Base-by-base conservation (phyloP, 2,329 filamentous ascomycete genomes). In the Hymenoscyphus linearis region DNA sequence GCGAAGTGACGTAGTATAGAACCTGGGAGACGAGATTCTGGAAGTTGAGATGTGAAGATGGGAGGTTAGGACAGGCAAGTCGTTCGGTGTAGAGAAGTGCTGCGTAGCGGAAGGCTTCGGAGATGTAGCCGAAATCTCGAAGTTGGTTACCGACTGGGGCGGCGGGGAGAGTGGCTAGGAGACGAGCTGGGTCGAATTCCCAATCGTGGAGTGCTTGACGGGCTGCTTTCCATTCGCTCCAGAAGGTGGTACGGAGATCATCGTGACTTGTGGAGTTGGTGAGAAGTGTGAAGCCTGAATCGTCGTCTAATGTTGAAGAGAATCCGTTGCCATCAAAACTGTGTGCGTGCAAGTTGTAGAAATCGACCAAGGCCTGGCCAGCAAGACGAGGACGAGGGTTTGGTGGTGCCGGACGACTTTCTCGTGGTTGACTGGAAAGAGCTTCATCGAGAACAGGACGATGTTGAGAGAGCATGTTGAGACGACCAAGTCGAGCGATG, bases 61-160 rank as follows among this genome's bases (percentile, higher is more conserved):
- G 85, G 2, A 90, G 78, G 60, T 84, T 82, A 0, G 92, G 93
- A 66, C 88, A 86, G 1, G 90, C 91, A 26, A 97, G 84, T 4
- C 93, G 89, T 77, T 96, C 91, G 10, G 89, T 93, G 77, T 96
- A 97, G 12, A 97, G 82, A 36, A 97, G 81, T 0, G 92, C 93
- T 0, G 92, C 87, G 74, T 95, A 92, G 18, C 93, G 89, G 80
- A 96, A 97, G 12, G 89, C 89, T 74, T 96, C 91, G 22, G 90
- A 96, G 57, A 96, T 88, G 69, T 92, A 90, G 36, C 86, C 82
- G 12, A 96, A 80, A 65, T 96, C 91, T 25, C 85, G 80, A 1
- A 89, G 76, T 72, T 95, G 89, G 7, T 81, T 80, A 10, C 82
- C 77, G 0, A 82, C 82, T 1, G 82, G 78, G 6, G 67, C 66